A percentile compares a stretch with the other conserved stretches of the same genome.
Evolutionary conservation across 148 eudicot genomes (phyloP).

Genomic region (Heliamphora exappendiculata): DNA sequence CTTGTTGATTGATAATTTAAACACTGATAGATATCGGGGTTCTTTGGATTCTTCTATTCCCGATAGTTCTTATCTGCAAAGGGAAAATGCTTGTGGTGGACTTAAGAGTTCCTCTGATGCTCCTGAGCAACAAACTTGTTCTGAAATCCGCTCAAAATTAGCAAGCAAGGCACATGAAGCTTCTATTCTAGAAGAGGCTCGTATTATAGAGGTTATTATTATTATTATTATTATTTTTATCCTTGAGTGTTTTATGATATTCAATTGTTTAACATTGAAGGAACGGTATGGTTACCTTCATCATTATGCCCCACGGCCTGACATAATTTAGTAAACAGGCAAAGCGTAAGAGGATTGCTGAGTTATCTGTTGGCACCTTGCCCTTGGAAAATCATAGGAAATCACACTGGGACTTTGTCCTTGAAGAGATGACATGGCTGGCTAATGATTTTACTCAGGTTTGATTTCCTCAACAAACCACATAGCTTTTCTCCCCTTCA

Average conservation of each 20-base stretch:
- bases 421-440: slow-evolving; percentile 97
- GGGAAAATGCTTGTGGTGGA: neutral
- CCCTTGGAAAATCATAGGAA: slow-evolving; percentile 36
- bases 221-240: too few species aligned
- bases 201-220: slow-evolving; percentile 66
- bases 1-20: slow-evolving; percentile 10
- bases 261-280: slow-evolving; percentile 12
- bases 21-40: slow-evolving; percentile 19
- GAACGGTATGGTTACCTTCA: slow-evolving; percentile 2
- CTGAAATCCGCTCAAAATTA: slow-evolving; percentile 33
- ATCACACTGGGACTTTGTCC: slow-evolving; percentile 86
- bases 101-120: slow-evolving; percentile 14
- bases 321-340: slow-evolving; percentile 44
- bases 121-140: slow-evolving; percentile 33
- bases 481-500: neutral
- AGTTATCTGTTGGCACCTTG: slow-evolving; percentile 44
- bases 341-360: slow-evolving; percentile 69
- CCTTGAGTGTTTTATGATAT: slow-evolving; percentile 2
- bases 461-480: neutral
- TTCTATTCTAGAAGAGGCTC: slow-evolving; percentile 79
- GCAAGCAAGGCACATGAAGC: slow-evolving; percentile 67
- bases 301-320: slow-evolving; percentile 10
- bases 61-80: slow-evolving; percentile 13
- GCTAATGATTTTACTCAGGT: slow-evolving; percentile 86
- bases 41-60: slow-evolving; percentile 25